Percentiles rank a stretch among this genome's conserved stretches.
These are phyloP conservation scores for Astragalus glycyphyllos DNA, from an alignment of 306 rosid genomes.

Conservation along the genomic window DNA sequence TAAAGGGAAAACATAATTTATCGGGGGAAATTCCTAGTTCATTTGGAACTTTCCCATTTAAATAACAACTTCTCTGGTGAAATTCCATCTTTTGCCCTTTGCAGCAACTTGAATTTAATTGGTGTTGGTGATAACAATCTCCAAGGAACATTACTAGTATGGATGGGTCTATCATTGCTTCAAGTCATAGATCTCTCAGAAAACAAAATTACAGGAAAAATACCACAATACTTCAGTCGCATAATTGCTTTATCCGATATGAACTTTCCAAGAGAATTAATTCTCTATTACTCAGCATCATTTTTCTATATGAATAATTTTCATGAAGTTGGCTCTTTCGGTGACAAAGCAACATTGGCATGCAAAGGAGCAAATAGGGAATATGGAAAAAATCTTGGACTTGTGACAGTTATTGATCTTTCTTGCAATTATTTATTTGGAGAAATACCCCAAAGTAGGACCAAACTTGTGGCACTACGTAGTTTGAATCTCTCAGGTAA, in stretches of 20 bases:
- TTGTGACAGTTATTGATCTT: conserved; percentile 40
- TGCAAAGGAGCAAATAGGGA: conserved; percentile 45
- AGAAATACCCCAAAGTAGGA: conserved; percentile 38
- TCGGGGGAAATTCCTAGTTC: conserved; percentile 32
- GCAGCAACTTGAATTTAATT: neutral
- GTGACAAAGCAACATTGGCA: neutral
- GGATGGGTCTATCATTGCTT: conserved; percentile 33
- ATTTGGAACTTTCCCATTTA: conserved; percentile 30
- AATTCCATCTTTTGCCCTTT: conserved; percentile 22
- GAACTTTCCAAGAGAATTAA: neutral
- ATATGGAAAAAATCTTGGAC: conserved; percentile 33
- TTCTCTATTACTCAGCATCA: too few relatives aligned
- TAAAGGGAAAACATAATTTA: conserved; percentile 32
- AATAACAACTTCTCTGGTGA: conserved; percentile 34
- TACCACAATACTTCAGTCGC: conserved; percentile 42
- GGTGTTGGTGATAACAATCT: conserved; percentile 32
- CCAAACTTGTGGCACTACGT: conserved; percentile 32
- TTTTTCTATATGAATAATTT: too few relatives aligned
- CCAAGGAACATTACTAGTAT: neutral
- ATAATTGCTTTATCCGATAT: neutral
- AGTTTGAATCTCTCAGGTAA: conserved; percentile 45
- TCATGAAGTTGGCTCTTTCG: neutral
- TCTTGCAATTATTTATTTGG: conserved; percentile 42
- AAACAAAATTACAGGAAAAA: conserved; percentile 36
- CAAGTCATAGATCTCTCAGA: conserved; percentile 45